These are phyloP conservation scores for Phylloporus rhodoxanthus DNA, from an alignment of 768 basidiomycete genomes.

Conservation along the genomic window DNA sequence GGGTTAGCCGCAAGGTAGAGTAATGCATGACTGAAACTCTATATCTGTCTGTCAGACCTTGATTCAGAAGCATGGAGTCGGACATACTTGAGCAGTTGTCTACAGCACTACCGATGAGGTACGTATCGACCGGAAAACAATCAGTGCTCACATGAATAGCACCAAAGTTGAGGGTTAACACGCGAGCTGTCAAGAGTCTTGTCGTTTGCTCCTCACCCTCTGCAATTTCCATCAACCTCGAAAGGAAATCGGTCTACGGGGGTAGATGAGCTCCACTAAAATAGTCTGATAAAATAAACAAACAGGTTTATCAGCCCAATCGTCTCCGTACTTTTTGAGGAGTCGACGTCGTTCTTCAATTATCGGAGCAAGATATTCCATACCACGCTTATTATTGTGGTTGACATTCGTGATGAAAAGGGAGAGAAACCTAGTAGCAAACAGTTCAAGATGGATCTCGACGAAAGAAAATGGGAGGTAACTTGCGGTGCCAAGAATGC, in stretches of 20 bases:
- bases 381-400: conserved; percentile 1
- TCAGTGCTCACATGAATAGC: conserved; percentile 18
- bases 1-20: conserved; percentile 34
- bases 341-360: conserved; percentile 25
- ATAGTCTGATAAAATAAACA: background rate
- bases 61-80: background rate
- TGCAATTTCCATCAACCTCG: conserved; percentile 29
- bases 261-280: background rate
- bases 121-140: background rate
- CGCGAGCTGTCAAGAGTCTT: conserved; percentile 20
- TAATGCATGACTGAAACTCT: conserved; percentile 33
- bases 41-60: background rate
- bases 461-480: background rate
- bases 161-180: conserved; percentile 14
- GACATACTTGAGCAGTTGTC: conserved; percentile 15
- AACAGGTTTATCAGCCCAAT: conserved; percentile 32
- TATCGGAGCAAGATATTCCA: conserved; percentile 23
- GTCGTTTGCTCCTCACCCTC: conserved; percentile 13
- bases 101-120: conserved; percentile 1
- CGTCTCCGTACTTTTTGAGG: conserved; percentile 19
- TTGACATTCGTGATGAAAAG: conserved; percentile 9
- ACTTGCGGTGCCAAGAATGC: conserved; percentile 28
- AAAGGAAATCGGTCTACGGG: conserved; percentile 29
- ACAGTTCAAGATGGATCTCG: background rate
- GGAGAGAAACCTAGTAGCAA: conserved; percentile 15